Base-by-base conservation (phyloP, 1,284 basidiomycete genomes). In the Papiliotrema laurentii region DNA sequence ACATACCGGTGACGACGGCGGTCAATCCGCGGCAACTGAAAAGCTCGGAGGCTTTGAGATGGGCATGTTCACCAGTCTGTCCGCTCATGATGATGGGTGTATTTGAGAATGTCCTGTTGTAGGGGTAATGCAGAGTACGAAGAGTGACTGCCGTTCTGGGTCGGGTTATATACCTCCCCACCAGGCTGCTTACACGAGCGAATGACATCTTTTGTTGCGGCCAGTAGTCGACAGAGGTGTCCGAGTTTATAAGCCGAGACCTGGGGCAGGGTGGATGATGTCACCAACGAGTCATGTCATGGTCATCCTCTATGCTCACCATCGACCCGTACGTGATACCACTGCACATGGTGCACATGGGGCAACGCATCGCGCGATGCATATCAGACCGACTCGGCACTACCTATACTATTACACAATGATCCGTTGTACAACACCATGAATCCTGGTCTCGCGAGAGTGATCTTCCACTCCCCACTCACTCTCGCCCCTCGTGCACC, bases 21-120 rank as follows among this genome's bases (percentile, higher is more conserved):
- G 55, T 63, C 2, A 65, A 44, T 35, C 59, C 63, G 28, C 55
- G 50, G 45, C 61, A 61, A 36, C 45, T 46, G 48, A 66, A 66
- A 33, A 63, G 51, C 36, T 60, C 49, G 26, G 53, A 41, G 28
- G 60, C 60, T 36, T 47, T 41, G n/a, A 63, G 46, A 31, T 66
- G 63, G 21, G 50, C 36, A 26, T 66, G 63, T 24, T 59, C 55
- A 25, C 28, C 28, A 9, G 41, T 31, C 10, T 24, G 22, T 27
- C 21, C 33, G 38, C 27, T 41, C 46, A 41, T 47, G 3, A 24
- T 37, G 43, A 22, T 4, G 4, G 28, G n/a, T 10, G 27, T 21
- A 4, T n/a, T 45, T 16, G 22, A 25, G 24, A 45, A 25, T n/a
- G 13, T 6, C 27, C 43, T 21, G 25, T 5, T 33, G 27, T 19